Percentiles rank a stretch among this genome's conserved stretches.
These are phyloP conservation scores for Gossypium arboreum DNA, from an alignment of 345 rosid species.

Conservation along the genomic window DNA sequence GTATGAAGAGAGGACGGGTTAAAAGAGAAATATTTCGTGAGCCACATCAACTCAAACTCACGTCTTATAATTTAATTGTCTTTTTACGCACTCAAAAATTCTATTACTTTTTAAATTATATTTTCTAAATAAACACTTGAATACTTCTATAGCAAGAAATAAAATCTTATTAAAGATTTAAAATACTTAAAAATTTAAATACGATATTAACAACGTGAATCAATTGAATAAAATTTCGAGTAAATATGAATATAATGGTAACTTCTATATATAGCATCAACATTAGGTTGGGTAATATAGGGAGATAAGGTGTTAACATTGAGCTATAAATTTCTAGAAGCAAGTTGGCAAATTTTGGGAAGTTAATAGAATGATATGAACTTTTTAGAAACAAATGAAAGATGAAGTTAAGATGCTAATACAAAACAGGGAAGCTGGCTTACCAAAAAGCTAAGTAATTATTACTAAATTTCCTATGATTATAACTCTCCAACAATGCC, in stretches of 20 bases:
- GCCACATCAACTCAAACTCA: no score
- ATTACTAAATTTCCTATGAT: conserved; percentile 3
- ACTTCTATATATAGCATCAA: neutral
- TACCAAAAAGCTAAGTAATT: neutral
- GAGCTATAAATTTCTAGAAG: neutral
- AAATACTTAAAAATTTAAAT: no score
- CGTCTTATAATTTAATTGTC: no score
- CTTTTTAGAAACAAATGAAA: neutral
- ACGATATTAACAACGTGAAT: no score
- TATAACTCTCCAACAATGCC: neutral
- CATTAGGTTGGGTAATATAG: neutral
- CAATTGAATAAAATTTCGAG: no score
- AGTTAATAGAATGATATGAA: neutral
- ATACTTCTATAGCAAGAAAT: no score
- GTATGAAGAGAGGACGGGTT: fast-evolving
- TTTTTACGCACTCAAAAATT: no score
- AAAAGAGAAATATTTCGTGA: no score
- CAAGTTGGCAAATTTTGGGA: neutral
- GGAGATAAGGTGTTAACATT: conserved; percentile 1
- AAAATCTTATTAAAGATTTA: no score
- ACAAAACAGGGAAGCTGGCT: neutral
- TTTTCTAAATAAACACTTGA: no score
- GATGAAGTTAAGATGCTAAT: neutral
- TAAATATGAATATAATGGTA: no score
- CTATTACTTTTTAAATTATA: no score